Evolutionary conservation across 148 eudicot genomes (phyloP).

Genomic region (Nepenthes gracilis): DNA sequence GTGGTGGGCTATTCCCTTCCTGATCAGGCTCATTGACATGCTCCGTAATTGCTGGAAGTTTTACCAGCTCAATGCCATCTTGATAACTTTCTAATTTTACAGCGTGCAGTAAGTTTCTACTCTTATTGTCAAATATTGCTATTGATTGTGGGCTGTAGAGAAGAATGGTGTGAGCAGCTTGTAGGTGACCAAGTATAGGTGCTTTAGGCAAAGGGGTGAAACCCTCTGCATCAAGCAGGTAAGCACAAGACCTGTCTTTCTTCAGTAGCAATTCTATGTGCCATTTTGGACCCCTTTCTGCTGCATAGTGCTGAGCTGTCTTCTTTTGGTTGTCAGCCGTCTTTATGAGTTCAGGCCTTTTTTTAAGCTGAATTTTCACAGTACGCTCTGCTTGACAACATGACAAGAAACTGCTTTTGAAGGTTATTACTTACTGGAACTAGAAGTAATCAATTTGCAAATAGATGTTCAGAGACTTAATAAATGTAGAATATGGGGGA

Average conservation of each 20-base stretch:
- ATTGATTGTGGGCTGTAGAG: slow-evolving; percentile 26
- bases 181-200: slow-evolving; percentile 19
- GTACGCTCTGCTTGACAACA: slow-evolving; percentile 19
- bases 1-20: slow-evolving; percentile 36
- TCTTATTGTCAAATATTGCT: slow-evolving; percentile 13
- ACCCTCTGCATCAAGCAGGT: slow-evolving; percentile 27
- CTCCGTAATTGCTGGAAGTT: slow-evolving; percentile 10
- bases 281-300: slow-evolving; percentile 22
- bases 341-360: slow-evolving; percentile 28
- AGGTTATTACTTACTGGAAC: background rate
- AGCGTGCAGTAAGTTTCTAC: slow-evolving; percentile 25
- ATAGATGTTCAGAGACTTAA: background rate
- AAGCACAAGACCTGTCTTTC: slow-evolving; percentile 21
- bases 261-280: slow-evolving; percentile 20
- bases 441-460: background rate
- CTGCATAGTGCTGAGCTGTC: slow-evolving; percentile 36
- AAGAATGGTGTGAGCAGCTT: slow-evolving; percentile 26
- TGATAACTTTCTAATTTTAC: slow-evolving; percentile 14
- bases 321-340: slow-evolving; percentile 22
- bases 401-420: background rate
- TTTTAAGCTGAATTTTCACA: slow-evolving; percentile 18
- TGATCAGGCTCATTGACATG: slow-evolving; percentile 24
- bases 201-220: slow-evolving; percentile 30
- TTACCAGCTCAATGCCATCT: slow-evolving; percentile 19
- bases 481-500: background rate